A percentile compares a stretch with the other conserved stretches of the same genome.
Conservation (phyloP, 148 eudicot species). For the Pharnaceum exiguum region DNA sequence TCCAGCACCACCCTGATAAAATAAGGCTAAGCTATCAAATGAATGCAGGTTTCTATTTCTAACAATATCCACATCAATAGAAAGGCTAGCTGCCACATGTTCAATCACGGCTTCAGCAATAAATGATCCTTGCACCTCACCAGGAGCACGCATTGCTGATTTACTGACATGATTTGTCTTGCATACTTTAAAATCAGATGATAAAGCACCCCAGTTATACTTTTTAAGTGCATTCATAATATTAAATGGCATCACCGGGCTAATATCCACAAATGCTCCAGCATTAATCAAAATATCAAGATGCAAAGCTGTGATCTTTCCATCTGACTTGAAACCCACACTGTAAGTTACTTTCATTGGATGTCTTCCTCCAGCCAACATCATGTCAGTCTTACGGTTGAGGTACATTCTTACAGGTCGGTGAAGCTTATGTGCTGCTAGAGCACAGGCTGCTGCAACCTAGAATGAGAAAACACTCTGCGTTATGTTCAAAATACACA, state of each 20-base stretch:
- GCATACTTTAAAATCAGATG: constrained; percentile 72
- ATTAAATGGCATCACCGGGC: constrained; percentile 53
- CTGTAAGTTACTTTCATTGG: constrained; percentile 82
- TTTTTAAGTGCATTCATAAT: constrained; percentile 48
- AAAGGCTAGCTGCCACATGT: constrained; percentile 65
- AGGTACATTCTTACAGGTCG: constrained; percentile 75
- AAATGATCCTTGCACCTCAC: constrained; percentile 70
- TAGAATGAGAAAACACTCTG: constrained; percentile 14
- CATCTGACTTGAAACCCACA: constrained; percentile 84
- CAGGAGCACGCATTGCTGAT: constrained; percentile 90
- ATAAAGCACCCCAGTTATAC: constrained; percentile 88
- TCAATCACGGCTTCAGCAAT: constrained; percentile 87
- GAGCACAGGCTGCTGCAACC: constrained; percentile 85
- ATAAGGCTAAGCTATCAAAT: constrained; percentile 47
- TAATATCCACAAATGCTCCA: constrained; percentile 49
- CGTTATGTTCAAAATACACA: neutral
- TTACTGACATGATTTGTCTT: constrained; percentile 72
- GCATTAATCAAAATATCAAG: constrained; percentile 57
- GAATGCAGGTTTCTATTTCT: constrained; percentile 63
- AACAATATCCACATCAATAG: constrained; percentile 57
- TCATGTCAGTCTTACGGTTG: constrained; percentile 87
- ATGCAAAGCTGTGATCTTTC: constrained; percentile 82
- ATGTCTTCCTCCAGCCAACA: constrained; percentile 91
- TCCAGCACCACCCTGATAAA: constrained; percentile 43
- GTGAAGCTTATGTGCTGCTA: constrained; percentile 72